These are phyloP conservation scores for Brassica cretica DNA, from an alignment of 345 rosid species.

Conservation along the genomic window DNA sequence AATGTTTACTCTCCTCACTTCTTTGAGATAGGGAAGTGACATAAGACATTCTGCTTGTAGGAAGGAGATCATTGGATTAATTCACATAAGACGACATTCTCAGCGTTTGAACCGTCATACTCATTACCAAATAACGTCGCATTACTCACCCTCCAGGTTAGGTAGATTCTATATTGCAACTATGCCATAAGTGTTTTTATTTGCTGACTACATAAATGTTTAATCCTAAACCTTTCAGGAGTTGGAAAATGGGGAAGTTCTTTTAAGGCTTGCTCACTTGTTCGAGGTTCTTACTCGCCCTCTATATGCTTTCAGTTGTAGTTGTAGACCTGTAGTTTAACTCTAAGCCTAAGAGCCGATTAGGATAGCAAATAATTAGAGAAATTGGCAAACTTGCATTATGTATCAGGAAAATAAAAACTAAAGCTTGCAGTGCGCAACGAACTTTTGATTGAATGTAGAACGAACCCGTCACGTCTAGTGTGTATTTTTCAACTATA, in stretches of 20 bases:
- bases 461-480: not conserved
- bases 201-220: not conserved
- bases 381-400: constrained; percentile 10
- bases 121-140: constrained; percentile 73
- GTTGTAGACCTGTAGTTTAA: constrained; percentile 11
- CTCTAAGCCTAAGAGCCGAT: not conserved
- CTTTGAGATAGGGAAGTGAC: constrained; percentile 6
- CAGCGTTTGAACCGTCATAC: constrained; percentile 75
- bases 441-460: not conserved
- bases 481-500: not conserved
- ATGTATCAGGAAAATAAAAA: not conserved
- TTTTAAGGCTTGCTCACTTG: constrained; percentile 87
- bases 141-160: constrained; percentile 84
- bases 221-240: constrained; percentile 50
- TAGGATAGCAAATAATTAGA: not conserved
- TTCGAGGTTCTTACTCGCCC: constrained; percentile 59
- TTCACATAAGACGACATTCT: constrained; percentile 55
- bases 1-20: not conserved
- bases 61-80: constrained; percentile 62
- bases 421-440: not conserved
- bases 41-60: constrained; percentile 41
- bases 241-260: constrained; percentile 71
- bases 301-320: constrained; percentile 9
- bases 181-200: not conserved
- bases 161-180: not conserved